Conservation (phyloP, 2,329 filamentous ascomycete species). For the Penicillium sp. region DNA sequence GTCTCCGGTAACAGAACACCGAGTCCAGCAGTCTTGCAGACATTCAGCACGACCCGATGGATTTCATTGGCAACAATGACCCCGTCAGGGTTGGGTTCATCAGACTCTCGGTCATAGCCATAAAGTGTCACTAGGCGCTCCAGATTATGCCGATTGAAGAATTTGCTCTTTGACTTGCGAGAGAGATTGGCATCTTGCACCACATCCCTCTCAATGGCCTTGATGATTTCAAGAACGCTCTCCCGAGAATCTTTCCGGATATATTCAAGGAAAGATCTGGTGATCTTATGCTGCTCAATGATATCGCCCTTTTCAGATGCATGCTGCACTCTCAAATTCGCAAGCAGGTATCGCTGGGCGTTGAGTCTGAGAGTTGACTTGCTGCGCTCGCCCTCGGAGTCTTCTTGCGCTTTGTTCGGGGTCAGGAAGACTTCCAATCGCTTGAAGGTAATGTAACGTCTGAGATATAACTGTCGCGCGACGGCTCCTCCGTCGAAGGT, state of each 20-base stretch:
- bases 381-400: slow-evolving; percentile 63
- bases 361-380: slow-evolving; percentile 81
- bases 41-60: slow-evolving; percentile 72
- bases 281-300: slow-evolving; percentile 70
- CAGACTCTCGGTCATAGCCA: slow-evolving; percentile 49
- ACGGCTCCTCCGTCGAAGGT: slow-evolving; percentile 81
- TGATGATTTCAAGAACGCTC: slow-evolving; percentile 73
- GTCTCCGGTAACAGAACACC: slow-evolving; percentile 75
- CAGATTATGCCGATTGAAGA: slow-evolving; percentile 74
- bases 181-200: slow-evolving; percentile 74
- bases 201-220: slow-evolving; percentile 68
- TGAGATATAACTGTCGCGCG: slow-evolving; percentile 74
- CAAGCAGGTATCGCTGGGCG: slow-evolving; percentile 77
- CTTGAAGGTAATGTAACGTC: slow-evolving; percentile 76
- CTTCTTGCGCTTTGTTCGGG: slow-evolving; percentile 59
- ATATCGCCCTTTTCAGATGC: slow-evolving; percentile 78
- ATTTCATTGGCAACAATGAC: slow-evolving; percentile 65
- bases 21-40: slow-evolving; percentile 71
- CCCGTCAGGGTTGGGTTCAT: slow-evolving; percentile 47
- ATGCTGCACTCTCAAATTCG: slow-evolving; percentile 76
- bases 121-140: slow-evolving; percentile 73
- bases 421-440: slow-evolving; percentile 78
- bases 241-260: slow-evolving; percentile 76
- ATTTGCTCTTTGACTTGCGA: slow-evolving; percentile 70
- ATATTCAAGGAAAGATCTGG: slow-evolving; percentile 71